Percentiles rank a stretch among this genome's conserved stretches.
Conservation (phyloP, 768 basidiomycete genomes). For the Neoboletus magnificus region DNA sequence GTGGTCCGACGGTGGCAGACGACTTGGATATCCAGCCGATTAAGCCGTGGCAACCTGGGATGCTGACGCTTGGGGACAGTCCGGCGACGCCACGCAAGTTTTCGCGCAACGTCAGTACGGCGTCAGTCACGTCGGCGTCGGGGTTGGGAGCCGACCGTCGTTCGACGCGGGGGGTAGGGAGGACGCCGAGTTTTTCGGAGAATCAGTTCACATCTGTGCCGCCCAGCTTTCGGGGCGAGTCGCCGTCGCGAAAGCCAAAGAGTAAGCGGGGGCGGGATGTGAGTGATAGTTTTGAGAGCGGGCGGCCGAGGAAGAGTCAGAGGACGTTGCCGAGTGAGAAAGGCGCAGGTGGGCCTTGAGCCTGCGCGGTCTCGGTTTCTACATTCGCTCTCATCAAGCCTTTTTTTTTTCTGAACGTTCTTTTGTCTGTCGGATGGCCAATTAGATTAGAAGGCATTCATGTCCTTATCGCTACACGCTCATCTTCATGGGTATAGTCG, state of each 20-base stretch:
- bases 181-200: slow-evolving; percentile 32
- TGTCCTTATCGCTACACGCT: slow-evolving; percentile 53
- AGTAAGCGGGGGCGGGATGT: slow-evolving; percentile 24
- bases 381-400: not conserved
- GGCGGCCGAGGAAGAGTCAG: slow-evolving; percentile 22
- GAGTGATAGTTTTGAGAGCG: slow-evolving; percentile 12
- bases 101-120: slow-evolving; percentile 16
- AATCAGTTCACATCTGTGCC: slow-evolving; percentile 51
- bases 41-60: not conserved
- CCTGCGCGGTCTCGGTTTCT: not conserved
- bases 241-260: slow-evolving; percentile 30
- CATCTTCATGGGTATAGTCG: slow-evolving; percentile 93
- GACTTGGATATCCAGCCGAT: slow-evolving; percentile 29
- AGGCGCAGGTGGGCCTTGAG: not conserved
- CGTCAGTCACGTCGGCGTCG: not conserved
- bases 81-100: slow-evolving; percentile 32
- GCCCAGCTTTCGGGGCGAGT: slow-evolving; percentile 30
- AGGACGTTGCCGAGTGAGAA: slow-evolving; percentile 6
- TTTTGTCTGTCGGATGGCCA: not conserved
- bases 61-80: not conserved
- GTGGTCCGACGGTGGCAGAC: not conserved
- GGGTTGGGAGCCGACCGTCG: not conserved
- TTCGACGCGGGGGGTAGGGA: slow-evolving; percentile 19
- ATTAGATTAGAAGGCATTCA: not conserved
- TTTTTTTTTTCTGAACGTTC: not conserved